Percentiles rank a stretch among this genome's conserved stretches.
Conservation (phyloP, 345 rosid genomes). For the Linum trigynum region DNA sequence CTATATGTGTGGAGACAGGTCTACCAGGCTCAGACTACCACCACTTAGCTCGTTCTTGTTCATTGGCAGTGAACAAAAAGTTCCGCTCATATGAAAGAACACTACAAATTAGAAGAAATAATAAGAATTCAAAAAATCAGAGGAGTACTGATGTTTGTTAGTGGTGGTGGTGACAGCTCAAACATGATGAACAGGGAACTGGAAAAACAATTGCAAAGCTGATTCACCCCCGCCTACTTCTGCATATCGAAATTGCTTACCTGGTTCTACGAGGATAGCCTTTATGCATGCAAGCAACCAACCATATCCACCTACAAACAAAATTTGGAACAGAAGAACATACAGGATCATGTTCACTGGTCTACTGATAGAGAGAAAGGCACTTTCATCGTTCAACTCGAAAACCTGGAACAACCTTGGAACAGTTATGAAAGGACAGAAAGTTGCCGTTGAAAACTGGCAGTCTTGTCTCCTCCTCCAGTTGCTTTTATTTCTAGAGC, state of each 20-base stretch:
- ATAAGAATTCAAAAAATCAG: no score
- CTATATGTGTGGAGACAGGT: no score
- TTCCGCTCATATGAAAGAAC: no score
- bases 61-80: no score
- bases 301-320: neutral
- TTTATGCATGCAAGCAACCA: conserved; percentile 7
- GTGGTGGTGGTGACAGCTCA: conserved; percentile 19
- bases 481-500: conserved; percentile 26
- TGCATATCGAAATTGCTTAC: neutral
- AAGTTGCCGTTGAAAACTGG: conserved; percentile 24
- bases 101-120: no score
- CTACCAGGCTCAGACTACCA: no score
- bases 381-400: conserved; percentile 52
- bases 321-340: conserved; percentile 9
- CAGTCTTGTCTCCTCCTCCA: conserved; percentile 20
- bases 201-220: conserved; percentile 2
- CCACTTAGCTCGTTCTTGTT: no score
- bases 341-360: conserved; percentile 14
- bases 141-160: no score
- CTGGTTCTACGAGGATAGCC: conserved; percentile 7
- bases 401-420: conserved; percentile 23
- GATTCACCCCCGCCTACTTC: neutral
- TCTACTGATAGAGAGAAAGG: conserved; percentile 41
- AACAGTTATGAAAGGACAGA: conserved; percentile 34
- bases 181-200: neutral